Base-by-base conservation (phyloP, 2,329 filamentous ascomycete genomes). In the Fusarium agapanthi region DNA sequence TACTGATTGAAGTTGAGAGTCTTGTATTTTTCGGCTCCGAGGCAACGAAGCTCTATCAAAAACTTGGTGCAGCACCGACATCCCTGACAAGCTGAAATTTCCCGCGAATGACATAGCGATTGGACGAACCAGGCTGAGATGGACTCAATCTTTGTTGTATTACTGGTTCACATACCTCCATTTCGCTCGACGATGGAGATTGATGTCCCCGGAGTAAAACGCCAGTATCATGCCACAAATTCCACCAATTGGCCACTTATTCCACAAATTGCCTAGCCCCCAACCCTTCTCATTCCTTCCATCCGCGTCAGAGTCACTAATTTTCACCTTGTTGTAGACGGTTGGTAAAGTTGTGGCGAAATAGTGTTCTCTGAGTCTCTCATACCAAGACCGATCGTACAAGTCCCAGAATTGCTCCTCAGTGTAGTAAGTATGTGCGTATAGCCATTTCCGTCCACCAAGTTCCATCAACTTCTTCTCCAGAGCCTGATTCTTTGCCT, bases 391-490 rank as follows among this genome's bases (percentile, higher is more conserved):
- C 26, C 83, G 80, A 70, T 89, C 85, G 74, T 92, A 92, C 24
- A 89, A 82, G 15, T 80, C 74, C 89, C 90, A 92, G 79, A 92
- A 93, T 74, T 91, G 88, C 0, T 86, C 82, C 71, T 92, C 88
- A 2, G 86, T 86, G 78, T 95, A 95, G 80, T 93, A 95, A 0
- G 92, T 90, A 75, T 94, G 91, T 2, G 93, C 93, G 78, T 95
- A 95, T 6, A 95, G 82, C 91, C 93, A 95, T 81, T 95, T 95
- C 83, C 91, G 89, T 1, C 93, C 93, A 18, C 90, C 89, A 0
- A 95, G 84, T 47, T 88, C 85, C 20, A 82, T 82, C 3, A 94
- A 84, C 71, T 91, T 90, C 5, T 81, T 79, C 80, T 95, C 93
- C 7, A 95, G 84, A 40, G 83, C 85, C 6, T 90, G 86, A 78